phyloP scores from a whole-genome alignment of 257 asterid genomes.

The Agastache rugosa region DNA sequence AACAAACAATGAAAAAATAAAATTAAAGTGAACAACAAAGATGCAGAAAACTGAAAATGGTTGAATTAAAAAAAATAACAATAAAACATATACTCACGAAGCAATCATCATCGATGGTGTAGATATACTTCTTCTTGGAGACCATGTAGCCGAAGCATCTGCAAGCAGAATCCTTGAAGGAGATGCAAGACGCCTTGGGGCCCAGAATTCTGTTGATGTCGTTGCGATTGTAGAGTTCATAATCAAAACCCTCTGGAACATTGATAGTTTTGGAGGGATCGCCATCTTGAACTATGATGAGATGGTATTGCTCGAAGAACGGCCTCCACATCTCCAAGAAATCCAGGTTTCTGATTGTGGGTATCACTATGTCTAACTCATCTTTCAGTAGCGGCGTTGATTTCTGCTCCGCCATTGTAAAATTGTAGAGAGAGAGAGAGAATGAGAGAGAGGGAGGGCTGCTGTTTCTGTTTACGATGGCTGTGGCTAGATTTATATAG shows the following conservation, averaged over 20 bases:
- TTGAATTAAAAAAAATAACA: background rate
- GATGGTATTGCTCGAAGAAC: slow-evolving; percentile 74
- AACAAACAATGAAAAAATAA: background rate
- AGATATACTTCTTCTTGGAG: slow-evolving; percentile 85
- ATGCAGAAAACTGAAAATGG: background rate
- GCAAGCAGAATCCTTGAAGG: slow-evolving; percentile 84
- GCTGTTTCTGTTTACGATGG: background rate
- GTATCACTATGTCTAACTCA: slow-evolving; percentile 79
- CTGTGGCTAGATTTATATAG: slow-evolving; percentile 29
- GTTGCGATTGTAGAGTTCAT: slow-evolving; percentile 74
- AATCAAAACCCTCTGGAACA: slow-evolving; percentile 75
- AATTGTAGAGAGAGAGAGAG: slow-evolving; percentile 5
- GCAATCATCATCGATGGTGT: slow-evolving; percentile 86
- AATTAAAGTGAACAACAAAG: background rate
- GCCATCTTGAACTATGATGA: slow-evolving; percentile 81
- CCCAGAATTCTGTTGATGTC: slow-evolving; percentile 82
- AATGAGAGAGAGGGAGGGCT: background rate
- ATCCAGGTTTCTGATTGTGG: slow-evolving; percentile 81
- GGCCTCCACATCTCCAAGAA: slow-evolving; percentile 90
- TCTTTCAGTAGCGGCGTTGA: slow-evolving; percentile 67
- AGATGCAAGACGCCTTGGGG: slow-evolving; percentile 83
- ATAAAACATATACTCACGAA: slow-evolving; percentile 74
- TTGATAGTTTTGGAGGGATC: slow-evolving; percentile 68
- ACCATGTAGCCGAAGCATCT: slow-evolving; percentile 82
- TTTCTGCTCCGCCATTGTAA: slow-evolving; percentile 49